Base-by-base conservation (phyloP, 139 green algal genomes). In the Gonium pectorale region DNA sequence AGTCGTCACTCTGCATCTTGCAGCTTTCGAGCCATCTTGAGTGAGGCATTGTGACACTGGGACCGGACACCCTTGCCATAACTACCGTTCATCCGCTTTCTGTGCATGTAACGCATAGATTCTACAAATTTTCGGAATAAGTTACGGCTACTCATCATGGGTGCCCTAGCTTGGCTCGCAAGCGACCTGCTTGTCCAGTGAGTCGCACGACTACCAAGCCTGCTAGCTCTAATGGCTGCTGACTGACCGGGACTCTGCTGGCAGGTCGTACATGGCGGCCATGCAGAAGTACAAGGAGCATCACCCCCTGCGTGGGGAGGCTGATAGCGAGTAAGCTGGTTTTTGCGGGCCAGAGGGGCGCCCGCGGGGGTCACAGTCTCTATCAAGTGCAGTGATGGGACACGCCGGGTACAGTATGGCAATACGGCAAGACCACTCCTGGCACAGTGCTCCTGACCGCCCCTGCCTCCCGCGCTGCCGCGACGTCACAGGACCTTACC, bases 141-240 rank as follows among this genome's bases (percentile, higher is more conserved):
- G 41, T 8, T 29, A 6, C 62, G 62, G 41, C 35, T 7, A 49
- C 29, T 1, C n/a, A 79, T 79, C 46, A 7, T n/a, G n/a, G 46
- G 46, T 3, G 46, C 46, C 33, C 74, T 81, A 4, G 40, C 43
- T 5, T 38, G 41, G 0, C 62, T 81, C 3, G 74, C 56, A 17
- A 81, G 21, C 43, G 74, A 81, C 22, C 63, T 81, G 2, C 5
- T 81, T 0, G 74, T 81, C 6, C 69, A 81, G 74, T 81, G 54
- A 70, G 74, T 19, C n/a, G 64, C 9, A 24, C 67, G 35, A 17
- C 49, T 56, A 56, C 49, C 13, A 17, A 56, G 13, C 13, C 13
- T 56, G 49, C 13, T 56, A 56, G 13, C 49, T 17, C 17, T 56
- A 56, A 56, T 17, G 49, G 13, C 13, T 56, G 49, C 17, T 17